Conservation (phyloP, 305 asterid genomes). For the Galium porrigens region DNA sequence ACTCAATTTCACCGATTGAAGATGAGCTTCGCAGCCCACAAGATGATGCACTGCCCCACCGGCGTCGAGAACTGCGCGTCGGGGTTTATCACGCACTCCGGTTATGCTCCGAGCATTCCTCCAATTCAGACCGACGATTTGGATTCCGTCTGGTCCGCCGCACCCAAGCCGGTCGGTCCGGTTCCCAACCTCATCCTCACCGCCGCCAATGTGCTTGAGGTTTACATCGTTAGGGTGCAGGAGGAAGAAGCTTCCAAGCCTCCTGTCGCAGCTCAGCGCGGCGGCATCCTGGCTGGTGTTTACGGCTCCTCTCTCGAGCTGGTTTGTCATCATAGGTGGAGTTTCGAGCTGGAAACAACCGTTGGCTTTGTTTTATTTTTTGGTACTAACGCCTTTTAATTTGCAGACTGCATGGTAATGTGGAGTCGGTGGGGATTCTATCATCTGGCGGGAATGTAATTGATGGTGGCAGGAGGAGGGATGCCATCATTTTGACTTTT, state of each 20-base stretch:
- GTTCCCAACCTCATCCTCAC: slow-evolving; percentile 62
- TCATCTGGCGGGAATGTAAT: slow-evolving; percentile 38
- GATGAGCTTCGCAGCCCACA: slow-evolving; percentile 84
- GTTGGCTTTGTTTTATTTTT: neutral
- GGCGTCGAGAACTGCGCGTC: slow-evolving; percentile 80
- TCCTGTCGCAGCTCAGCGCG: slow-evolving; percentile 51
- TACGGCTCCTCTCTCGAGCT: slow-evolving; percentile 72
- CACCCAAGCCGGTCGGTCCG: slow-evolving; percentile 46
- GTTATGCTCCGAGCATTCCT: slow-evolving; percentile 34
- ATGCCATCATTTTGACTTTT: slow-evolving; percentile 65
- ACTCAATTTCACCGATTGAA: neutral
- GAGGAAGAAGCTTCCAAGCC: slow-evolving; percentile 46
- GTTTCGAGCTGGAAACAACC: neutral
- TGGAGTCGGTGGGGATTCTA: slow-evolving; percentile 69
- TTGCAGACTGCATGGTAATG: slow-evolving; percentile 82
- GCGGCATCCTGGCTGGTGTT: slow-evolving; percentile 66
- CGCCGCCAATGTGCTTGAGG: slow-evolving; percentile 73
- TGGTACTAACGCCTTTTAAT: neutral
- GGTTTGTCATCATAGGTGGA: slow-evolving; percentile 70
- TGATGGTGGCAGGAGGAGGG: slow-evolving; percentile 69
- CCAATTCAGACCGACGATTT: slow-evolving; percentile 39
- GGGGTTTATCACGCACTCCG: slow-evolving; percentile 70
- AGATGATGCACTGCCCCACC: slow-evolving; percentile 77
- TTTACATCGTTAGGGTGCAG: slow-evolving; percentile 54
- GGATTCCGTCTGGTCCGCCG: slow-evolving; percentile 44